Conservation (phyloP, 129 eudicot genomes). For the Saussurea involucrata region DNA sequence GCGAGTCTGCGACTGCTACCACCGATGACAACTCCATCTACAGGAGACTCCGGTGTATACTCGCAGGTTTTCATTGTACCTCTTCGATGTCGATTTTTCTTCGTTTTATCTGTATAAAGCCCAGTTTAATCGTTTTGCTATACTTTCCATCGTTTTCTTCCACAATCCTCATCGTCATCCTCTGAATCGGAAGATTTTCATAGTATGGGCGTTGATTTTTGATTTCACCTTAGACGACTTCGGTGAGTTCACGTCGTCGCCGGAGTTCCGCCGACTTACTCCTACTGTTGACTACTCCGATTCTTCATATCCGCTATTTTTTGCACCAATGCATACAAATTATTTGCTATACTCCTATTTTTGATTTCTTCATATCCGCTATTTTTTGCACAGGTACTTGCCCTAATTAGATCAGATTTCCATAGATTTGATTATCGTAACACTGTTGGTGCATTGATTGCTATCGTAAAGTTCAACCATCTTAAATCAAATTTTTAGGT, state of each 20-base stretch:
- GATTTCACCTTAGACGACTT: slow-evolving; percentile 36
- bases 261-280: slow-evolving; percentile 21
- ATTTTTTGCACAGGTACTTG: slow-evolving; percentile 34
- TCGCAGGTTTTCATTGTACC: not conserved
- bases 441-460: not conserved
- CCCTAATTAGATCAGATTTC: not conserved
- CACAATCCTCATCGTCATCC: no score
- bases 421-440: not conserved
- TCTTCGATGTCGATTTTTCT: not conserved
- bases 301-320: no score
- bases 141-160: no score
- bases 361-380: slow-evolving; percentile 43
- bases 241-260: slow-evolving; percentile 35
- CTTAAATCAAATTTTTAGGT: not conserved
- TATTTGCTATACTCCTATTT: no score
- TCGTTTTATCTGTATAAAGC: not conserved
- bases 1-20: no score
- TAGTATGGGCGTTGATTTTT: no score
- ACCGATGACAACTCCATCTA: no score
- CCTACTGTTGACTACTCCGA: slow-evolving; percentile 37
- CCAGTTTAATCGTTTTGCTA: not conserved
- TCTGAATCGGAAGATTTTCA: no score
- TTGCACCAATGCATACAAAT: no score
- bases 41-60: no score
- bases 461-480: not conserved